Evolutionary conservation across 345 rosid species (phyloP), one percentile per base, ranked within the genome.

Genomic region (Linum usitatissimum): DNA sequence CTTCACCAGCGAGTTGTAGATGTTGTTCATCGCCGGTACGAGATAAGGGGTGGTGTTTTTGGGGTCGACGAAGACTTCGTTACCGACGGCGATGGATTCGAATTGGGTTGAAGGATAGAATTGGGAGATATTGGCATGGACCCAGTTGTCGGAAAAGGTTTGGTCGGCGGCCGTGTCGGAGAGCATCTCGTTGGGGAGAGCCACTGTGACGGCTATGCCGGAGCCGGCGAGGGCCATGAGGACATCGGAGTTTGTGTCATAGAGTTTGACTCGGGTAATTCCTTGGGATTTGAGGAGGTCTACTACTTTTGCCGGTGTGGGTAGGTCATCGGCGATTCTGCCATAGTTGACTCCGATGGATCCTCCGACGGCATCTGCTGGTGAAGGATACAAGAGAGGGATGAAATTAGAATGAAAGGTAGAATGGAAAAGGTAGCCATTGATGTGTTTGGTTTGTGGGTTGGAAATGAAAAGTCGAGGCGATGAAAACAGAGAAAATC

Each of bases 81-180:
- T 92, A 0, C 99, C 99, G 0, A 87, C 94, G 6, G 90, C 97
- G 30, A 93, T 82, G 72, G 94, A 84, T 77, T 87, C 97, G 74
- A 93, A 84, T 57, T 81, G 72, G 17, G 99, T 93, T 6, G 69
- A 62, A 0, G 91, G 97, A 63, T 83, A 71, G 69, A 85, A 84
- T 39, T 78, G 83, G 3, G 79, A 90, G 31, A 90, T 82, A 10
- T 92, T 92, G n/a, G 67, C 71, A 55, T 87, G 66, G 17, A 92
- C 84, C 99, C 99, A 92, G 0, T 71, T 19, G 40, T 63, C 61
- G 45, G 91, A 87, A 63, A 78, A 87, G 0, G 90, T 79, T 21
- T 69, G 70, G 30, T 70, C 61, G 55, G 78, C 85, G 2, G 90
- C 96, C 0, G 87, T 85, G 9, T 86, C 62, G 76, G 67, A 78